Evolutionary conservation across 306 rosid genomes (phyloP).

Genomic region (Pyrus betulifolia): DNA sequence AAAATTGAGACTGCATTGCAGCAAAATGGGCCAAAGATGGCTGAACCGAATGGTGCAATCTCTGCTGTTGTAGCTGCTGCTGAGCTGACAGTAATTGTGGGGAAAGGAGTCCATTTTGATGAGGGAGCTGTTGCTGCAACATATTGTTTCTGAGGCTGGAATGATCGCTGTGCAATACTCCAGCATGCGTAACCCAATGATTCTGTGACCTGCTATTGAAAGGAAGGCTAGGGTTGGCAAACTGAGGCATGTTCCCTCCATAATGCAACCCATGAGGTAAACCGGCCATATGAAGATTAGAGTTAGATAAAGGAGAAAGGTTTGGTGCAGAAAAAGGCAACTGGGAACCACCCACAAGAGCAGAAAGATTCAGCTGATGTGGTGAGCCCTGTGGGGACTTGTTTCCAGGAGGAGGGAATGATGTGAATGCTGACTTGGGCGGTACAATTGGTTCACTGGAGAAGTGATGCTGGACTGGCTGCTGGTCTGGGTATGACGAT

Average conservation of each 20-base stretch:
- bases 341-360: conserved; percentile 40
- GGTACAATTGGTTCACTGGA: conserved; percentile 51
- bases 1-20: conserved; percentile 44
- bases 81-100: conserved; percentile 45
- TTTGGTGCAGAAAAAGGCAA: conserved; percentile 39
- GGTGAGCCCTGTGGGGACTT: conserved; percentile 50
- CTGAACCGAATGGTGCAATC: conserved; percentile 46
- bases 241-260: conserved; percentile 50
- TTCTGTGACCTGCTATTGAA: conserved; percentile 36
- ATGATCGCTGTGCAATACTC: conserved; percentile 50
- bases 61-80: conserved; percentile 43
- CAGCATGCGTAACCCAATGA: conserved; percentile 49
- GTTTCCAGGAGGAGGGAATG: conserved; percentile 51
- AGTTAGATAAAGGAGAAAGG: conserved; percentile 36
- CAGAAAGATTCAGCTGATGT: conserved; percentile 39
- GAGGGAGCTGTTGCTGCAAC: conserved; percentile 79
- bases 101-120: conserved; percentile 49
- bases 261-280: conserved; percentile 43
- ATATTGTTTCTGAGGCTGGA: conserved; percentile 52
- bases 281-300: conserved; percentile 44
- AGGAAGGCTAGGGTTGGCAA: conserved; percentile 35
- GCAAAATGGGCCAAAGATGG: conserved; percentile 50
- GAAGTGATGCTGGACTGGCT: conserved; percentile 57
- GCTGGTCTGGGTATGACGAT: conserved; percentile 81
- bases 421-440: conserved; percentile 46